phyloP scores from a whole-genome alignment of 176 grass and related monocot genomes.

The Themeda triandra region DNA sequence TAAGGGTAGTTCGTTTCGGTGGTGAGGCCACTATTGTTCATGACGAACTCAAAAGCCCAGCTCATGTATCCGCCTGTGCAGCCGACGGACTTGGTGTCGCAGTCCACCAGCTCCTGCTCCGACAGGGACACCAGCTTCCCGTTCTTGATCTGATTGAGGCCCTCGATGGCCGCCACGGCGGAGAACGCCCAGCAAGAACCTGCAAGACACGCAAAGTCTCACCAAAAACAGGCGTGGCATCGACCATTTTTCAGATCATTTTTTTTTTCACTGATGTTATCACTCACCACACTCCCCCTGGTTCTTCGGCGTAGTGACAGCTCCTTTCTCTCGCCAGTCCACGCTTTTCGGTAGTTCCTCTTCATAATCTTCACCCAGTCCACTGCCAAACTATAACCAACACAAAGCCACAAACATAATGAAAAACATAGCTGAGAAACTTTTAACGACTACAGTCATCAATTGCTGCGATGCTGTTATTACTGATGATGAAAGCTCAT shows the following conservation, averaged over 20 bases:
- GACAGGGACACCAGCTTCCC: constrained; percentile 55
- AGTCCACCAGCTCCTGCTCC: constrained; percentile 81
- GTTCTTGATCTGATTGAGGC: constrained; percentile 58
- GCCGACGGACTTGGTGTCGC: constrained; percentile 15
- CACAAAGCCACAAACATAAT: not conserved
- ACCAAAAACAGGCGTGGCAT: not conserved
- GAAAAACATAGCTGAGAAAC: not conserved
- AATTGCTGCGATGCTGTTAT: not conserved
- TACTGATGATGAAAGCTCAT: not conserved
- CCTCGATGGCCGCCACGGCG: constrained; percentile 60
- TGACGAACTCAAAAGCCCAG: constrained; percentile 46
- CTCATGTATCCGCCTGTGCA: constrained; percentile 57
- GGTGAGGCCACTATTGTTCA: constrained; percentile 45
- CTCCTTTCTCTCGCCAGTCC: constrained; percentile 49
- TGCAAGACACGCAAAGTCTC: not conserved
- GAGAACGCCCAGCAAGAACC: constrained; percentile 78
- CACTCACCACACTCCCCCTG: constrained; percentile 54
- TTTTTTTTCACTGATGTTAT: not conserved
- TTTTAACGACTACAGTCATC: not conserved
- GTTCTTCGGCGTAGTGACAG: constrained; percentile 46
- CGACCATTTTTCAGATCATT: not conserved
- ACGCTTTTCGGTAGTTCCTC: constrained; percentile 11
- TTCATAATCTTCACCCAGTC: not conserved
- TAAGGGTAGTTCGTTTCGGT: constrained; percentile 67
- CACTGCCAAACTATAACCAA: not conserved